These are phyloP conservation scores for Triticum timopheevii DNA, from an alignment of 176 grass and related monocot species.

Conservation along the genomic window DNA sequence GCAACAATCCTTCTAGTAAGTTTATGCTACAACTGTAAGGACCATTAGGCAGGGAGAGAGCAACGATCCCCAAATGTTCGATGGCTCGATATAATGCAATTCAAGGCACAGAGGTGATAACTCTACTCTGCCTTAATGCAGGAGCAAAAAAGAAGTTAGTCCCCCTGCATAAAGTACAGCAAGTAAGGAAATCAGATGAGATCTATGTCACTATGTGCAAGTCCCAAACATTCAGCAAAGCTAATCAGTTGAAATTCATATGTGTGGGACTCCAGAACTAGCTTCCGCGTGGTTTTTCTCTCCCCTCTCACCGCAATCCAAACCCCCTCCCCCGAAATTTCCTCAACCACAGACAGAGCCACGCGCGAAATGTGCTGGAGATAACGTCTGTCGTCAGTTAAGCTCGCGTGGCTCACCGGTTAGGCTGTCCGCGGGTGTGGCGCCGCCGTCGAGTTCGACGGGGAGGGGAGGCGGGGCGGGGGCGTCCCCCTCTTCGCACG, in stretches of 20 bases:
- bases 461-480: background rate
- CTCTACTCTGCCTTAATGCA: background rate
- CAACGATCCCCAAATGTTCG: background rate
- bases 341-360: background rate
- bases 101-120: background rate
- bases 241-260: background rate
- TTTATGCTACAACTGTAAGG: background rate
- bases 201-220: too few relatives aligned
- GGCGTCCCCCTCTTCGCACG: conserved; percentile 31
- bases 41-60: background rate
- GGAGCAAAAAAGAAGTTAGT: too few relatives aligned
- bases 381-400: background rate
- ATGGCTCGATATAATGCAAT: background rate
- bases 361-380: background rate
- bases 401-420: conserved; percentile 40
- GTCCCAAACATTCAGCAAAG: background rate
- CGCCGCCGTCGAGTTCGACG: conserved; percentile 9
- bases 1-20: background rate
- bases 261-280: background rate
- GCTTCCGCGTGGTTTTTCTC: background rate
- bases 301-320: too few relatives aligned
- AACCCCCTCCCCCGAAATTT: background rate
- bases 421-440: background rate
- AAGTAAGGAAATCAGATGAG: background rate
- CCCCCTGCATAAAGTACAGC: background rate